These are phyloP conservation scores for Oryza meyeriana DNA, from an alignment of 176 grass and related monocot genomes.

Conservation along the genomic window DNA sequence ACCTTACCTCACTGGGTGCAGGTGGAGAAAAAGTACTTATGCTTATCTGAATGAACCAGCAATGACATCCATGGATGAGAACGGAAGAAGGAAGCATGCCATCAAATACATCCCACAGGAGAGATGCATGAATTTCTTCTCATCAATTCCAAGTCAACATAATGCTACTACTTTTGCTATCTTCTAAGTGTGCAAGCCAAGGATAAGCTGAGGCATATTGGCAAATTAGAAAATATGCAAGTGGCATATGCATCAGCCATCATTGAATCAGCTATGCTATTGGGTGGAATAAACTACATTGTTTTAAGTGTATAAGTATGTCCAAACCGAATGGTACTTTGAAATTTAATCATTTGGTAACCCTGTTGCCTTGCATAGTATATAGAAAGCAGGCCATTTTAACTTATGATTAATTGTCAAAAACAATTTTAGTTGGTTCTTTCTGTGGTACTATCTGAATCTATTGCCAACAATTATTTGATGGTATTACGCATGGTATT, in stretches of 20 bases:
- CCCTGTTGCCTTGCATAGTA: not conserved
- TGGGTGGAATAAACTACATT: conserved; percentile 33
- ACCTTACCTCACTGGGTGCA: conserved; percentile 40
- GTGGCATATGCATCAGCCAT: conserved; percentile 10
- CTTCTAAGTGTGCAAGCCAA: conserved; percentile 21
- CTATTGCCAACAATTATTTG: not conserved
- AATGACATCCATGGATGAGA: conserved; percentile 49
- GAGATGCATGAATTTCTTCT: conserved; percentile 21
- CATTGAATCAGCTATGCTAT: conserved; percentile 10
- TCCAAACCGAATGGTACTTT: not conserved
- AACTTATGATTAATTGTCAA: not conserved
- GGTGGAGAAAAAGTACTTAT: conserved; percentile 83
- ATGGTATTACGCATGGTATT: not conserved
- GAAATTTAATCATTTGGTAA: conserved; percentile 12
- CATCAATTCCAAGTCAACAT: conserved; percentile 5
- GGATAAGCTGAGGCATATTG: not conserved
- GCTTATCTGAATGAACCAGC: conserved; percentile 85
- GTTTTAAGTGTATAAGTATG: conserved; percentile 16
- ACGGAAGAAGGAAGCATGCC: conserved; percentile 12
- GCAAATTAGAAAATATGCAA: conserved; percentile 13
- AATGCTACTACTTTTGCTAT: conserved; percentile 13
- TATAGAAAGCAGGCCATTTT: not conserved
- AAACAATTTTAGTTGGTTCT: not conserved
- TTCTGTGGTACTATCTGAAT: not conserved
- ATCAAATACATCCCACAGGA: conserved; percentile 54